phyloP scores from a whole-genome alignment of 257 asterid genomes.

The Solanum chiquidenum region DNA sequence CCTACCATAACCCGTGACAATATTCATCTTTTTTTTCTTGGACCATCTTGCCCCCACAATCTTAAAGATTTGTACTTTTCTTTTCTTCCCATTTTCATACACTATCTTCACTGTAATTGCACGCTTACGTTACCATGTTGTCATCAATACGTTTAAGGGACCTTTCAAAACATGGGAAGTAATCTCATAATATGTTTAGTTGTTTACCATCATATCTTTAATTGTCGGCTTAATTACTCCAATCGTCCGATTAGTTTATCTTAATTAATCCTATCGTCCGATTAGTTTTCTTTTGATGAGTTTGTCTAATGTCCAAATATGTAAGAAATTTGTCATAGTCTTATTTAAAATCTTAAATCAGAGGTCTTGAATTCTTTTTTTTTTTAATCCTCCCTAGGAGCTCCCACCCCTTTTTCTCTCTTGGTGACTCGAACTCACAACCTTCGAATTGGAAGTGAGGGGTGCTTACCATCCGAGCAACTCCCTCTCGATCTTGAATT shows the following conservation, averaged over 20 bases:
- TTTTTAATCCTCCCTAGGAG: too few species aligned
- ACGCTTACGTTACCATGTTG: conserved; percentile 70
- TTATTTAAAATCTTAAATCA: too few species aligned
- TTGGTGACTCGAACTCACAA: too few species aligned
- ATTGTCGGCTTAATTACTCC: not conserved
- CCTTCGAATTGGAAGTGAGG: too few species aligned
- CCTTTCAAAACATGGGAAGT: not conserved
- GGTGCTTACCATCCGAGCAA: too few species aligned
- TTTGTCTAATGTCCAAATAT: not conserved
- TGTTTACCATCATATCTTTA: not conserved
- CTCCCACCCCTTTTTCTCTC: too few species aligned
- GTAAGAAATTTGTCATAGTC: not conserved
- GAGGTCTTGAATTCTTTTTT: too few species aligned
- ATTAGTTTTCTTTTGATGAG: not conserved
- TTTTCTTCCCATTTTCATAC: conserved; percentile 14
- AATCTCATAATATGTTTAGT: not conserved
- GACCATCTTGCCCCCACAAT: not conserved
- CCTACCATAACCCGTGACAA: accelerated
- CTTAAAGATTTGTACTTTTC: not conserved
- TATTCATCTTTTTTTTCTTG: not conserved
- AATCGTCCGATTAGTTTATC: not conserved
- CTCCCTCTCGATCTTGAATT: too few species aligned
- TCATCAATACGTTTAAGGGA: conserved; percentile 50
- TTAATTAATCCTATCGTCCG: not conserved
- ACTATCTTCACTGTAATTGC: conserved; percentile 37